phyloP scores from a whole-genome alignment of 2,329 filamentous ascomycete species.

The Exophiala sideris region DNA sequence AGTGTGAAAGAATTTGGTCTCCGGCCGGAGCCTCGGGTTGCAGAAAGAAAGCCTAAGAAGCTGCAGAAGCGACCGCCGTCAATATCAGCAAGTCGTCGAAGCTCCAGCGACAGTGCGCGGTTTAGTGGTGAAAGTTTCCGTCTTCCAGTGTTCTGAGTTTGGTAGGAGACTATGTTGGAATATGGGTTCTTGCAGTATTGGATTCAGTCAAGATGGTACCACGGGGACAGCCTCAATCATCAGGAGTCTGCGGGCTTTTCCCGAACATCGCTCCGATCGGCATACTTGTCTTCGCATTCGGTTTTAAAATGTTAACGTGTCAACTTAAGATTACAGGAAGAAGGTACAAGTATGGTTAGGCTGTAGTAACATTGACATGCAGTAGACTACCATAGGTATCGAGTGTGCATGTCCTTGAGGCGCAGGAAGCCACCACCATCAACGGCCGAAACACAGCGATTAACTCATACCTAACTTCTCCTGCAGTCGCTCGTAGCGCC shows the following conservation, averaged over 20 bases:
- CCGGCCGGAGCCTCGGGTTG: conserved; percentile 9
- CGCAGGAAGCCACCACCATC: no score
- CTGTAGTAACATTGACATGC: no score
- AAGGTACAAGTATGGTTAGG: no score
- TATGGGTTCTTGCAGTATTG: conserved; percentile 16
- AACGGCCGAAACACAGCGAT: not conserved
- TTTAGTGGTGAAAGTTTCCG: conserved; percentile 14
- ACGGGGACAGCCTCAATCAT: not conserved
- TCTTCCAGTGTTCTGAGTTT: conserved; percentile 15
- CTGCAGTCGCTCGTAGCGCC: conserved; percentile 55
- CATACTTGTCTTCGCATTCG: no score
- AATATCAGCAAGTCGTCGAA: conserved; percentile 13
- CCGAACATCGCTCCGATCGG: no score
- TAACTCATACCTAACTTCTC: conserved; percentile 43
- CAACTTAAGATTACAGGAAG: no score
- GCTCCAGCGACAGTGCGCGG: conserved; percentile 14
- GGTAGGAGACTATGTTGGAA: conserved; percentile 8
- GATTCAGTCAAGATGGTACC: conserved; percentile 3
- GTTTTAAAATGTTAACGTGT: no score
- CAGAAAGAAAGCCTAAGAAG: conserved; percentile 18
- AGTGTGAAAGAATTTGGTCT: conserved; percentile 21
- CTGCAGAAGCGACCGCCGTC: conserved; percentile 21
- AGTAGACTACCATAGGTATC: no score
- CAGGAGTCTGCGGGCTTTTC: not conserved
- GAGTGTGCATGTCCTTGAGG: no score